These are phyloP conservation scores for Haemoproteus tartakovskyi DNA, from an alignment of 169 alveolate genomes.

Conservation along the genomic window DNA sequence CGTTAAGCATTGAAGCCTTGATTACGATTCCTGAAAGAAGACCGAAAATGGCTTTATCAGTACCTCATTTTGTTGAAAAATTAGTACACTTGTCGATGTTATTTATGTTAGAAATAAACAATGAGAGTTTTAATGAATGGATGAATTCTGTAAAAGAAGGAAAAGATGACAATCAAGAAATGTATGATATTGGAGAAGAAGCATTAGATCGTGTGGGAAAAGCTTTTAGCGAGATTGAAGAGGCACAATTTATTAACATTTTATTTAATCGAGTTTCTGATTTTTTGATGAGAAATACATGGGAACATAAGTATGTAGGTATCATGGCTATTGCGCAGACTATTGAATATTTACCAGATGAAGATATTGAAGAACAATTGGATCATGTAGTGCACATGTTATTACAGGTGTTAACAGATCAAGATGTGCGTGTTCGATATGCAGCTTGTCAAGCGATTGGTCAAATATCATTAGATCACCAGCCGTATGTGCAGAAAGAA, in stretches of 20 bases:
- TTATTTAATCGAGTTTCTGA: conserved; percentile 78
- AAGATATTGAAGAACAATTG: conserved; percentile 82
- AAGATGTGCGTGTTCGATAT: conserved; percentile 86
- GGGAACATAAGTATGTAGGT: conserved; percentile 86
- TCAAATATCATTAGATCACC: conserved; percentile 88
- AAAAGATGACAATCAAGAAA: conserved; percentile 79
- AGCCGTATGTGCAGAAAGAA: conserved; percentile 86
- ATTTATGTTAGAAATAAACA: conserved; percentile 83
- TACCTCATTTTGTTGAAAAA: conserved; percentile 77
- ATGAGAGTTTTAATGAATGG: conserved; percentile 82
- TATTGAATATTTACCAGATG: conserved; percentile 83
- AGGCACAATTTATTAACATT: conserved; percentile 78
- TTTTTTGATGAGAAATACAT: conserved; percentile 75
- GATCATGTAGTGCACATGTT: conserved; percentile 79
- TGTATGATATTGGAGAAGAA: conserved; percentile 85
- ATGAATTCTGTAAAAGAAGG: conserved; percentile 81
- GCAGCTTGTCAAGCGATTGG: conserved; percentile 92
- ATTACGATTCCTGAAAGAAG: conserved; percentile 75
- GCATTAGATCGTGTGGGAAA: conserved; percentile 83
- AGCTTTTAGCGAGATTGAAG: conserved; percentile 78
- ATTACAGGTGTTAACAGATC: conserved; percentile 80
- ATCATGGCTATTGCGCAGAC: conserved; percentile 88
- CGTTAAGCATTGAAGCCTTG: conserved; percentile 77
- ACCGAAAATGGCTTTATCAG: conserved; percentile 76
- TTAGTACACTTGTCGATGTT: conserved; percentile 72